Base-by-base conservation (phyloP, 2,329 filamentous ascomycete genomes). In the Colletotrichum aenigma region DNA sequence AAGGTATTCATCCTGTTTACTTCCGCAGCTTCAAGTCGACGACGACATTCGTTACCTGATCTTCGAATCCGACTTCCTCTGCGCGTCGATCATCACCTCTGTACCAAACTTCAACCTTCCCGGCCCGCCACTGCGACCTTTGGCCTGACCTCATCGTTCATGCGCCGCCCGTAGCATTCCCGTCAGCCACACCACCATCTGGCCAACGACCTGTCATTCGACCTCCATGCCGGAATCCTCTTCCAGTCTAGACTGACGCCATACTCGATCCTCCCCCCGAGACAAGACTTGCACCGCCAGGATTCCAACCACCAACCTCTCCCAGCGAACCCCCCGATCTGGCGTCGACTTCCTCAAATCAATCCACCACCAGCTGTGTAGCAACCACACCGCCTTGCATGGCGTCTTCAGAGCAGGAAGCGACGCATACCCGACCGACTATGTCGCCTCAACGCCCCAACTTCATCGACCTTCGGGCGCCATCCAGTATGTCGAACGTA, bases 401-500 rank as follows among this genome's bases (percentile, higher is more conserved):
- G 70, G 74, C 32, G 76, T 43, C 48, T 30, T 58, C 28, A 38
- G 58, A 62, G 28, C 52, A 52, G 70, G 71, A 56, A 24, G 18
- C 64, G 62, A 71, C 72, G 43, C 34, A 65, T 55, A 75, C 24
- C 18, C 65, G 26, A 69, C 34, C 62, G 52, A 70, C 67, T 80
- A 84, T 70, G 71, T 93, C 93, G 91, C 84, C 88, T 70, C 85
- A 86, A 80, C 88, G 91, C 78, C 92, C 92, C 48, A 88, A 88
- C 74, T 86, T 90, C 77, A 87, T 93, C 81, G 91, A 94, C 80
- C 83, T 91, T 79, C 89, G 91, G 82, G 89, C 91, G 71, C 85
- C 88, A 30, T 91, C 90, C 18, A 83, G 85, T 70, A 78, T 81
- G 26, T 86, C 86, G 66, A 79, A 86, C 13, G 81, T 87, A 69